Evolutionary conservation across 768 basidiomycete species (phyloP).

Genomic region (Lentinula lateritia): DNA sequence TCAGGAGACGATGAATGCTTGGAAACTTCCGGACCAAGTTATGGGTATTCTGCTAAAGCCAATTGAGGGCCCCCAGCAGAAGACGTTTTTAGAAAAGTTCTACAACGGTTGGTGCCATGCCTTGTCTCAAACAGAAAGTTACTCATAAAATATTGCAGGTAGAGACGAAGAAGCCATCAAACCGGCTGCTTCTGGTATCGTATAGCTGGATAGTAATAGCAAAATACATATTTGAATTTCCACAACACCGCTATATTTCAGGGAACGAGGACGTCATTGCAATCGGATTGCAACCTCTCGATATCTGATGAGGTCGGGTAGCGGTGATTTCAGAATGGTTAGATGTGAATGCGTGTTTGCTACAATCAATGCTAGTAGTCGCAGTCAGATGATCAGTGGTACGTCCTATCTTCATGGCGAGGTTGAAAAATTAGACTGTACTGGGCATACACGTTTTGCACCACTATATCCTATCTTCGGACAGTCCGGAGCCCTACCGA

Average conservation of each 20-base stretch:
- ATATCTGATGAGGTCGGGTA: too few relatives aligned
- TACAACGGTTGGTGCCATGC: conserved; percentile 58
- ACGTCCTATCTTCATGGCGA: too few relatives aligned
- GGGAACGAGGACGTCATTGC: too few relatives aligned
- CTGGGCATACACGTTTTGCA: too few relatives aligned
- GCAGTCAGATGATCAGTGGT: not conserved
- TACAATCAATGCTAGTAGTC: too few relatives aligned
- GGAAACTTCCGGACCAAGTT: conserved; percentile 86
- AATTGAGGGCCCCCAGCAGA: conserved; percentile 29
- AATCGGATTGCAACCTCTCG: too few relatives aligned
- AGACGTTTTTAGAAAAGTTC: conserved; percentile 79
- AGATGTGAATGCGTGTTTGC: too few relatives aligned
- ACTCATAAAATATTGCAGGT: conserved; percentile 33
- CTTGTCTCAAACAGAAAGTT: not conserved
- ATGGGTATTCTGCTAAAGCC: conserved; percentile 61
- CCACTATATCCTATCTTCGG: too few relatives aligned
- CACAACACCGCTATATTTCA: not conserved
- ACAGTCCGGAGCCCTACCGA: too few relatives aligned
- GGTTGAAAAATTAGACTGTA: too few relatives aligned
- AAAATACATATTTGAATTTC: not conserved
- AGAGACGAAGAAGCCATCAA: conserved; percentile 68
- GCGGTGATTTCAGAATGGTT: too few relatives aligned
- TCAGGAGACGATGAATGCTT: conserved; percentile 92
- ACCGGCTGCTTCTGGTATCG: conserved; percentile 61
- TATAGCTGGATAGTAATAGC: not conserved